Base-by-base conservation (phyloP, 176 grass and related monocot genomes). In the Tillandsia fasciculata region DNA sequence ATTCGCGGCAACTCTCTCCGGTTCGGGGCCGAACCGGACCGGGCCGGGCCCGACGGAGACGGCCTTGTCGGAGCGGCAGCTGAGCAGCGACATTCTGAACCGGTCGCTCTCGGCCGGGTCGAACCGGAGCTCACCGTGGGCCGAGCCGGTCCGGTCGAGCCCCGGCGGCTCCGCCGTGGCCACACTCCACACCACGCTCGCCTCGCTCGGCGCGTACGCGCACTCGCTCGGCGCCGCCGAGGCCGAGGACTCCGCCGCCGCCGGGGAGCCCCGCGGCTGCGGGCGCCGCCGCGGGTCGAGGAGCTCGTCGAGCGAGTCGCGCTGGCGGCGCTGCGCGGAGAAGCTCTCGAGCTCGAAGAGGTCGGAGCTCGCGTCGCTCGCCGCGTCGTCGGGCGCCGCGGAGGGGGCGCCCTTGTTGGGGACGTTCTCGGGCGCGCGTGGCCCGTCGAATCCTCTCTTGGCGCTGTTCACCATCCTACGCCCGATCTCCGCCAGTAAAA, bases 301-400 rank as follows among this genome's bases (percentile, higher is more conserved):
- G 74, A 76, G 64, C 48, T 82, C 79, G 9, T 85, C 82, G 20
- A 80, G 49, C 3, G 83, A 85, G 72, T 76, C 83, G 11, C 53
- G 66, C 20, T 47, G 75, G 1, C 78, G 83, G 3, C 52, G 54
- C 17, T 75, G 48, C 52, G 66, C 66, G 33, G 76, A 75, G 61
- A 80, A 76, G 72, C 67, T 80, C 58, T 85, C 83, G 53, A 80
- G 68, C 77, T 85, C 83, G 74, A 85, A 85, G 20, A 85, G 66
- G 72, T 85, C 83, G 64, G 83, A 85, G 77, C 83, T 85, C 12
- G 83, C 24, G 56, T 85, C 83, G 48, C 83, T 91, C 70, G 74
- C 67, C 51, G 64, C 64, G 54, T 85, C 83, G n/a, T 85, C 83
- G n/a, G 79, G 72, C 22, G 33, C 77, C 76, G 2, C 67, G 48